Percentiles rank a stretch among this genome's conserved stretches.
Conservation (phyloP, 768 basidiomycete species). For the Auricularia heimuer region DNA sequence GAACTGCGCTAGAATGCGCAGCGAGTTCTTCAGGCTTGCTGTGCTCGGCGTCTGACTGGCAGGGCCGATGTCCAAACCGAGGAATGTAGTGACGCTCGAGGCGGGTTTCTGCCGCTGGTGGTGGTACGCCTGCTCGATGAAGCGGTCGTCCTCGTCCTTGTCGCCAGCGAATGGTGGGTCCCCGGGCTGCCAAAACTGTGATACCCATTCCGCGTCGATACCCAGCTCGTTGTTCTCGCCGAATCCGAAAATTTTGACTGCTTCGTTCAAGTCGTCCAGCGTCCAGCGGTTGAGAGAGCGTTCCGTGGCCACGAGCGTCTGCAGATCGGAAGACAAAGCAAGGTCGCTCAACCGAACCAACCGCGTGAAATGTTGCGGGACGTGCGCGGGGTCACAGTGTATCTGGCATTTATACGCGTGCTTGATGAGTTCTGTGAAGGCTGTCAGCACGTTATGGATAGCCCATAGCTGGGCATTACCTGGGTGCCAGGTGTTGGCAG, state of each 20-base stretch:
- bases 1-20: slow-evolving; percentile 58
- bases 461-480: slow-evolving; percentile 30
- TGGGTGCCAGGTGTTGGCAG: slow-evolving; percentile 51
- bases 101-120: slow-evolving; percentile 12
- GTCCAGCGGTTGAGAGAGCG: slow-evolving; percentile 56
- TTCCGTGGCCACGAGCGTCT: slow-evolving; percentile 48
- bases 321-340: slow-evolving; percentile 42
- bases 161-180: slow-evolving; percentile 13
- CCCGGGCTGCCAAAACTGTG: background rate
- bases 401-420: slow-evolving; percentile 76
- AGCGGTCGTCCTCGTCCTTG: slow-evolving; percentile 55
- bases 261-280: slow-evolving; percentile 39
- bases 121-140: slow-evolving; percentile 63
- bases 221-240: slow-evolving; percentile 46
- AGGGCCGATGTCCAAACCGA: background rate
- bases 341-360: slow-evolving; percentile 36
- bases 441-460: background rate
- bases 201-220: slow-evolving; percentile 44
- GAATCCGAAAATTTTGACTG: slow-evolving; percentile 52
- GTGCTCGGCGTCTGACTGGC: background rate
- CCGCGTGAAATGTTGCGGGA: slow-evolving; percentile 49
- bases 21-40: slow-evolving; percentile 40
- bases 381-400: slow-evolving; percentile 64
- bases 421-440: slow-evolving; percentile 48
- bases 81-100: background rate